A percentile compares a stretch with the other conserved stretches of the same genome.
phyloP scores from a whole-genome alignment of 1,284 basidiomycete genomes.

The Ustilago trichophora region DNA sequence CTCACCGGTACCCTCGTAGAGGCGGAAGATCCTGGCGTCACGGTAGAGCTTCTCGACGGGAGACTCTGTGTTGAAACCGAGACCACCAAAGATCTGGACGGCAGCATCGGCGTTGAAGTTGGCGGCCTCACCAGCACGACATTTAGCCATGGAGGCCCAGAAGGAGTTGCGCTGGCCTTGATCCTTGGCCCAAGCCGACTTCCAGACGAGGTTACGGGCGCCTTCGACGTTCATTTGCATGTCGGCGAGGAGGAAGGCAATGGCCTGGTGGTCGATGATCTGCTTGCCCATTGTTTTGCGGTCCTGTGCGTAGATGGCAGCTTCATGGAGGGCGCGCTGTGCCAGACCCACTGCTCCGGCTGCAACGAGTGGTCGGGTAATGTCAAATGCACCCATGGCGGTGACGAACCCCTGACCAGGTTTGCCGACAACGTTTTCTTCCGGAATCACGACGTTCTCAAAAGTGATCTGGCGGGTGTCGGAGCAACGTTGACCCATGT shows the following conservation, averaged over 20 bases:
- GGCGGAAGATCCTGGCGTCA: conserved; percentile 61
- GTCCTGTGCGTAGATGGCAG: conserved; percentile 71
- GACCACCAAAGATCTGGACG: conserved; percentile 69
- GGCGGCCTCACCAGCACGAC: conserved; percentile 67
- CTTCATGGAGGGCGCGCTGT: conserved; percentile 71
- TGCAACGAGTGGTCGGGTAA: conserved; percentile 69
- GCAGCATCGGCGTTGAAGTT: conserved; percentile 63
- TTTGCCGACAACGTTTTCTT: conserved; percentile 70
- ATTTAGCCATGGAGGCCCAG: conserved; percentile 72
- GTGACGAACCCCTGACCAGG: conserved; percentile 72
- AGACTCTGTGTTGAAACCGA: conserved; percentile 71
- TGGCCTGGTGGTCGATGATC: conserved; percentile 72
- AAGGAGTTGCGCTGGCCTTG: conserved; percentile 70
- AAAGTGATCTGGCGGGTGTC: conserved; percentile 72
- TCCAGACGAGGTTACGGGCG: conserved; percentile 70
- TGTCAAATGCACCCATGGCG: conserved; percentile 72
- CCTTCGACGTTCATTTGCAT: conserved; percentile 71
- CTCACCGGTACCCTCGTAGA: conserved; percentile 61
- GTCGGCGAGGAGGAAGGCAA: conserved; percentile 72
- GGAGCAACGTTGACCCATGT: conserved; percentile 73
- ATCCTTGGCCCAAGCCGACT: conserved; percentile 70
- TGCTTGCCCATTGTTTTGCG: conserved; percentile 72
- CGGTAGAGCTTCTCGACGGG: conserved; percentile 72
- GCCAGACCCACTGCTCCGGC: conserved; percentile 71
- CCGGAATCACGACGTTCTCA: conserved; percentile 70